Evolutionary conservation across 176 grass and related monocot genomes (phyloP), one percentile per base, ranked within the genome.

Genomic region (Eragrostis nindensis): DNA sequence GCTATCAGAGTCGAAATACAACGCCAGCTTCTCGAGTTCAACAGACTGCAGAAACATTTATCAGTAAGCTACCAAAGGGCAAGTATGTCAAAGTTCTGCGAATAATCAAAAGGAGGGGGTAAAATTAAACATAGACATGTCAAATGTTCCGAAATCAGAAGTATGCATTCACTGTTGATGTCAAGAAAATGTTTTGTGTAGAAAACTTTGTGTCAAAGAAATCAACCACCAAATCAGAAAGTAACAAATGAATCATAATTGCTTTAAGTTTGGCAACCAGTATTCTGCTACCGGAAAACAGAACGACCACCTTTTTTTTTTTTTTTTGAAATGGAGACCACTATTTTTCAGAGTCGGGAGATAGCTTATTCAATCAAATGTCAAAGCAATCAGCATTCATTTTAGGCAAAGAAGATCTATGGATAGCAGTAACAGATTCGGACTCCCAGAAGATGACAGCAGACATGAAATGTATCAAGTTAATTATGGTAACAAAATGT

Each of bases 1-100:
- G 81, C 82, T 93, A 84, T 98, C 92, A 80, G 92, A 98, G 81
- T 98, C 92, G 63, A 98, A 98, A 98, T 98, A 98, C 46, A 98
- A 67, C 30, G 92, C 95, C 56, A 98, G 88, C 79, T 92, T 90
- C 87, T 94, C 83, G 71, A 98, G 95, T 87, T 93, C 84, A 77
- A 98, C 88, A 64, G 95, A 95, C 95, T 98, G 90, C 79, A 82
- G 77, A 88, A 91, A 22, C 13, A 64, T 84, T 83, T 68, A 29
- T 47, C 47, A 70, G 53, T 89, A 76, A 79, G 56, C 62, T 80
- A 86, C 49, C 49, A 19, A 80, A 80, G 83, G 25, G 3, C 53
- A 84, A 76, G 50, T 47, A 42, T 72, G 49, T 22, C 19, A 74
- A 69, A 68, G 48, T n/a, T 45, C 63, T 79, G 39, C 21, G 56